Evolutionary conservation across 2,329 filamentous ascomycete species (phyloP), one percentile per base, ranked within the genome.

Genomic region (Cylindrodendrum hubeiense): DNA sequence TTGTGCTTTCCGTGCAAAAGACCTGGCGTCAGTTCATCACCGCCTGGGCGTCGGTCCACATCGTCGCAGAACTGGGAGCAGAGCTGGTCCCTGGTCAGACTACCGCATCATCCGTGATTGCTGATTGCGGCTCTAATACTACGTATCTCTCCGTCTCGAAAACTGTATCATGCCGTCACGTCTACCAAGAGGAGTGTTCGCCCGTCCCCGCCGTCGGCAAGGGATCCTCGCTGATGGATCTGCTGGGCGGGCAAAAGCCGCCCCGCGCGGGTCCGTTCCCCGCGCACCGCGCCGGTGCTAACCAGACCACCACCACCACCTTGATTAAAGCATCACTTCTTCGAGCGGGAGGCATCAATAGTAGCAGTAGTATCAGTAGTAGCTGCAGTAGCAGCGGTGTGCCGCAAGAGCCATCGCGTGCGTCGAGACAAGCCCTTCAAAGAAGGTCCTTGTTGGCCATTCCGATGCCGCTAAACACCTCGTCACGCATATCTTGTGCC

Each of bases 361-460:
- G 28, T 33, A 33, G 9, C 30, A 15, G 26, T 13, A 50, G 46
- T 22, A 21, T n/a, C 6, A 19, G 47, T 15, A 60, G 68, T 63
- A 49, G 66, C 47, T 69, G 47, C 41, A 61, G 61, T 58, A 62
- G 39, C 71, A 67, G 70, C 71, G 71, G 70, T 74, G 71, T 74
- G 71, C 68, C 52, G 52, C 54, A 55, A 55, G 60, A 60, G 47
- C 54, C 54, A 51, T 22, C 22, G 50, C 59, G 44, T 74, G 71
- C 68, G 68, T 66, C 60, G 63, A 66, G 66, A 68, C 58, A 63
- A 55, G 60, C 49, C 61, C 63, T 47, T 55, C 39, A 67, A 58
- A 44, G 28, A 68, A 30, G 37, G n/a, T 53, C 54, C 60, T 63
- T 47, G 62, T 57, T 55, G 62, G 65, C 54, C 55, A 60, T 64